Conservation (phyloP, 2,329 filamentous ascomycete genomes). For the Scedosporium boydii region DNA sequence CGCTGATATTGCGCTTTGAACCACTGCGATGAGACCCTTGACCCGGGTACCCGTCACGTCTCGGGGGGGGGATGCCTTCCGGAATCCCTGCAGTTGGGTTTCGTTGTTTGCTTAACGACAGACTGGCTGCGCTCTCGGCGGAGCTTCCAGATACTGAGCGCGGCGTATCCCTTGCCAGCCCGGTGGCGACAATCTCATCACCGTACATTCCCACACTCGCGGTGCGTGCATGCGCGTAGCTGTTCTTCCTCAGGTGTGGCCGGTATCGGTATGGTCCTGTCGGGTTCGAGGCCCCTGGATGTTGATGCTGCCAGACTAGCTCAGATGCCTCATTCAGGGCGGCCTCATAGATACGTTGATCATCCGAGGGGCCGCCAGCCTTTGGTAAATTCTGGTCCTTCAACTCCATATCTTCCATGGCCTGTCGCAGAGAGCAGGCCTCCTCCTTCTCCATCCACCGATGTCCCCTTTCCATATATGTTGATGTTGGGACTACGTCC, state of each 20-base stretch:
- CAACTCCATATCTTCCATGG: conserved; percentile 65
- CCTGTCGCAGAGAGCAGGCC: conserved; percentile 57
- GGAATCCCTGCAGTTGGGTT: background rate
- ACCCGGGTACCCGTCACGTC: conserved; percentile 14
- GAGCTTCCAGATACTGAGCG: conserved; percentile 45
- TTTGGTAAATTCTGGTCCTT: conserved; percentile 15
- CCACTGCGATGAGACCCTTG: conserved; percentile 37
- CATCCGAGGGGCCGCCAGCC: conserved; percentile 37
- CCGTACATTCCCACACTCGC: conserved; percentile 46
- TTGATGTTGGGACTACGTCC: conserved; percentile 53
- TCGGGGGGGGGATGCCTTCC: conserved; percentile 1
- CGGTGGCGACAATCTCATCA: conserved; percentile 34
- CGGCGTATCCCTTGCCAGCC: conserved; percentile 32
- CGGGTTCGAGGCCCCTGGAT: conserved; percentile 43
- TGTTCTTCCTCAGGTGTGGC: conserved; percentile 59
- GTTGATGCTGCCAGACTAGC: conserved; percentile 67
- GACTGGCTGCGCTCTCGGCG: conserved; percentile 31
- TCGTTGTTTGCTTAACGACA: background rate
- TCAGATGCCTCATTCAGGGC: conserved; percentile 71
- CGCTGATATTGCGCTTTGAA: conserved; percentile 60
- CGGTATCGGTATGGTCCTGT: conserved; percentile 59
- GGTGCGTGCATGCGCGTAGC: conserved; percentile 58
- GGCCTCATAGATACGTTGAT: conserved; percentile 54
- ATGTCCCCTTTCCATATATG: conserved; percentile 64
- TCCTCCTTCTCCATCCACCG: conserved; percentile 78